These are phyloP conservation scores for Globisporangium sylvaticum DNA, from an alignment of 352 stramenopile species.

Conservation along the genomic window DNA sequence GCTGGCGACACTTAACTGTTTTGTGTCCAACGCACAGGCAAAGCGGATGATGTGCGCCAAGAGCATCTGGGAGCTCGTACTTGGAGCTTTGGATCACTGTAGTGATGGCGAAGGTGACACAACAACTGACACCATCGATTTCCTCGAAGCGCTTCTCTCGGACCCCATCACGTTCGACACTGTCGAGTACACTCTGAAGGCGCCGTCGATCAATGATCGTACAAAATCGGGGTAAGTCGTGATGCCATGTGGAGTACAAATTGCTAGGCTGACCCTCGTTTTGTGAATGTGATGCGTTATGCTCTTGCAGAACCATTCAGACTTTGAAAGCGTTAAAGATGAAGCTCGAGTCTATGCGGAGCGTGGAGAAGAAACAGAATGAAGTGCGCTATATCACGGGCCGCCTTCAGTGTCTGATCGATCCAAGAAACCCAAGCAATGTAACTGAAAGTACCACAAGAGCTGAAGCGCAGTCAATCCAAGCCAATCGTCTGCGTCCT, in stretches of 20 bases:
- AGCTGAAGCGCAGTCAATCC: not conserved
- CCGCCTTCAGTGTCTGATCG: constrained; percentile 12
- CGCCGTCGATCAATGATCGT: constrained; percentile 8
- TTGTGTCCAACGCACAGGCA: constrained; percentile 24
- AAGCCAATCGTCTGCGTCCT: not conserved
- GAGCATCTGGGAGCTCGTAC: constrained; percentile 31
- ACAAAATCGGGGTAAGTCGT: constrained; percentile 10
- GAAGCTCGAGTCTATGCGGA: not conserved
- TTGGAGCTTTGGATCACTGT: constrained; percentile 19
- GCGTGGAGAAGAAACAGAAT: not conserved
- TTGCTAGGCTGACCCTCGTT: not conserved
- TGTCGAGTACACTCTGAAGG: constrained; percentile 7
- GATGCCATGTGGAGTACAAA: not conserved
- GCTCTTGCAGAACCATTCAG: constrained; percentile 5
- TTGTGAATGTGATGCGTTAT: not conserved
- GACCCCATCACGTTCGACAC: constrained; percentile 19
- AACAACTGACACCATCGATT: constrained; percentile 29
- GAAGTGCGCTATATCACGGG: not conserved
- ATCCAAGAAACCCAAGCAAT: not conserved
- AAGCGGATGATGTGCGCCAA: constrained; percentile 20
- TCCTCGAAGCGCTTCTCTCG: constrained; percentile 36
- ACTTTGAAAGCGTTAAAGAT: constrained; percentile 6
- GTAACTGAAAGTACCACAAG: not conserved
- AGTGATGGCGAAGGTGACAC: constrained; percentile 17
- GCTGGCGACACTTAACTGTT: constrained; percentile 42